These are phyloP conservation scores for Arachnopeziza araneosa DNA, from an alignment of 2,329 filamentous ascomycete genomes.

Conservation along the genomic window DNA sequence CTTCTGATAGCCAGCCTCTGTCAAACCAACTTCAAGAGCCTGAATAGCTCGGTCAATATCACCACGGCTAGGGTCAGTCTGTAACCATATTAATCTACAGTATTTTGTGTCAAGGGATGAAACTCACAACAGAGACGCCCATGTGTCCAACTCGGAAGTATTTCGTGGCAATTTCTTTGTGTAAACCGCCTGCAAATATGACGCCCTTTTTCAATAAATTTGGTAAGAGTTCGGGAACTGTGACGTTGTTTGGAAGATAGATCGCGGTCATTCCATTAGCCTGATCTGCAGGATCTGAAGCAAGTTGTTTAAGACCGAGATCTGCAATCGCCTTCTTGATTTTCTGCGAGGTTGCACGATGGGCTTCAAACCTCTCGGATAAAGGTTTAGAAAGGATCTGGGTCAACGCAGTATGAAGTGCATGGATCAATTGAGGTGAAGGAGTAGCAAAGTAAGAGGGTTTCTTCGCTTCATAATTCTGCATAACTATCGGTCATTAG, in stretches of 20 bases:
- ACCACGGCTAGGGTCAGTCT: slow-evolving; percentile 68
- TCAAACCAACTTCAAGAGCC: slow-evolving; percentile 67
- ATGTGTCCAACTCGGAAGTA: slow-evolving; percentile 98
- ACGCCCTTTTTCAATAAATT: slow-evolving; percentile 81
- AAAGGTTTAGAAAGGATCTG: slow-evolving; percentile 81
- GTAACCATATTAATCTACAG: slow-evolving; percentile 15
- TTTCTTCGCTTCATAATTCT: slow-evolving; percentile 98
- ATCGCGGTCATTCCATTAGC: slow-evolving; percentile 98
- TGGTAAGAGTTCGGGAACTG: slow-evolving; percentile 77
- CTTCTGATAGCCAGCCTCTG: slow-evolving; percentile 63
- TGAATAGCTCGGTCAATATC: slow-evolving; percentile 82
- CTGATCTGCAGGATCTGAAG: slow-evolving; percentile 80
- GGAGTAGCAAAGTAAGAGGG: slow-evolving; percentile 97
- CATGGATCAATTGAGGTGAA: slow-evolving; percentile 87
- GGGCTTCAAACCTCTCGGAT: slow-evolving; percentile 74
- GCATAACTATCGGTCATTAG: slow-evolving; percentile 63
- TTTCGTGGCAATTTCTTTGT: slow-evolving; percentile 89
- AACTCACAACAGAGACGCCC: slow-evolving; percentile 79
- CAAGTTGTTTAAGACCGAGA: slow-evolving; percentile 82
- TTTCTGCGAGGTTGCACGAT: slow-evolving; percentile 72
- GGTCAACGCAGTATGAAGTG: slow-evolving; percentile 80
- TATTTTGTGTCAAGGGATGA: background rate
- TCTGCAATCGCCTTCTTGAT: slow-evolving; percentile 79
- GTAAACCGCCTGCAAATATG: slow-evolving; percentile 89
- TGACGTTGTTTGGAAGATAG: slow-evolving; percentile 80